phyloP scores from a whole-genome alignment of 164 flowering plant species.

The Tinospora cordifolia region DNA sequence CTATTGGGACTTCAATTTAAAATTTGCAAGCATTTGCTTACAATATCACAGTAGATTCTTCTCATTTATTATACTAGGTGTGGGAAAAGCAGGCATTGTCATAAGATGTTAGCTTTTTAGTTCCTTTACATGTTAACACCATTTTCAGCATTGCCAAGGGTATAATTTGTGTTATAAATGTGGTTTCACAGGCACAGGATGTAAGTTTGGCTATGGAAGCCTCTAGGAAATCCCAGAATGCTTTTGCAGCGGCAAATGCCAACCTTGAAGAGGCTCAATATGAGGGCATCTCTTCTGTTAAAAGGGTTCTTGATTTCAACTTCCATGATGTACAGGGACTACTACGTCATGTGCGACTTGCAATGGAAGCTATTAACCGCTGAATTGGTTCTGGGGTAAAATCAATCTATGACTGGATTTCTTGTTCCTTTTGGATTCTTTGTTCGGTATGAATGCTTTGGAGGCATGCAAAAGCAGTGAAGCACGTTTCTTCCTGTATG shows the following conservation, averaged over 20 bases:
- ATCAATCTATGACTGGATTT: slow-evolving; percentile 18
- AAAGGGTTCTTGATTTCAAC: slow-evolving; percentile 61
- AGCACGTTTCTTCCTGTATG: slow-evolving; percentile 8
- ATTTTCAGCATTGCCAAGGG: background rate
- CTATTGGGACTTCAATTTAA: no score
- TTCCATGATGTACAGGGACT: slow-evolving; percentile 73
- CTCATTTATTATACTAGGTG: no score
- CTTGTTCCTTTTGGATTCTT: slow-evolving; percentile 21
- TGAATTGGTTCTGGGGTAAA: slow-evolving; percentile 22
- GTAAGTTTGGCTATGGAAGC: slow-evolving; percentile 74
- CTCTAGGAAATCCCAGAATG: slow-evolving; percentile 47
- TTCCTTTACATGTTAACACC: background rate
- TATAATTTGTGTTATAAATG: background rate
- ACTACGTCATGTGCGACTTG: slow-evolving; percentile 50
- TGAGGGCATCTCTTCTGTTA: slow-evolving; percentile 38
- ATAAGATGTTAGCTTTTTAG: background rate
- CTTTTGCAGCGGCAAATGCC: slow-evolving; percentile 49
- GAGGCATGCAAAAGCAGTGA: slow-evolving; percentile 2
- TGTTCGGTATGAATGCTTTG: slow-evolving; percentile 13
- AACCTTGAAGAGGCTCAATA: slow-evolving; percentile 26
- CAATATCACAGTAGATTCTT: no score
- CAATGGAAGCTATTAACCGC: slow-evolving; percentile 50
- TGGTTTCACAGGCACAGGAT: slow-evolving; percentile 49
- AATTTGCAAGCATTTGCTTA: no score
- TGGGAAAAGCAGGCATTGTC: background rate